phyloP scores from a whole-genome alignment of 257 asterid genomes.

The Nicotiana tomentosiformis region DNA sequence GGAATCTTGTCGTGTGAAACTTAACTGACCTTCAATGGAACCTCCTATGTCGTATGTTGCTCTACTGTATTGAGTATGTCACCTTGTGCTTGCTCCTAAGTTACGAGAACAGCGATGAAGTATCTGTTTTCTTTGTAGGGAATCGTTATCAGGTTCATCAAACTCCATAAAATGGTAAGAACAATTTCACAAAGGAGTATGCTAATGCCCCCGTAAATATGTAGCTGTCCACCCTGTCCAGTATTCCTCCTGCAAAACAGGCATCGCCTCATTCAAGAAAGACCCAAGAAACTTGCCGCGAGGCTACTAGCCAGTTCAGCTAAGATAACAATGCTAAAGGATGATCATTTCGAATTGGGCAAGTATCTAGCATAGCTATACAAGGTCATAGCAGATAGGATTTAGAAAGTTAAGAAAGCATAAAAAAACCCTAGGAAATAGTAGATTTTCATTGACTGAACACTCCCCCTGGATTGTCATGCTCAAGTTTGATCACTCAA shows the following conservation, averaged over 20 bases:
- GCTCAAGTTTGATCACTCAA: conserved; percentile 1
- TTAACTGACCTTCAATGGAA: neutral
- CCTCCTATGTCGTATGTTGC: neutral
- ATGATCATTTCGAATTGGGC: neutral
- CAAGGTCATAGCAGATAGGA: neutral
- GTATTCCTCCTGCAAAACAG: conserved; percentile 70
- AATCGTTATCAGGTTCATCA: conserved; percentile 21
- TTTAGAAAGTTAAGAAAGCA: neutral
- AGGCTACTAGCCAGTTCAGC: neutral
- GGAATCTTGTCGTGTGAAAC: neutral
- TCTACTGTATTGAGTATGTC: conserved; percentile 1
- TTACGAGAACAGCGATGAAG: neutral
- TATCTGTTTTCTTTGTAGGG: neutral
- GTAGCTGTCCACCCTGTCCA: conserved; percentile 93
- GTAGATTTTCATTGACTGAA: neutral
- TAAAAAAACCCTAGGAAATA: neutral
- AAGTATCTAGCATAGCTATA: neutral
- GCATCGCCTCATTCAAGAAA: neutral
- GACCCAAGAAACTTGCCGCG: neutral
- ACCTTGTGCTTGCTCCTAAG: conserved; percentile 2
- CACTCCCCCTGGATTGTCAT: neutral
- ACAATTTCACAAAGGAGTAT: conserved; percentile 76
- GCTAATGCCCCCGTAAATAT: conserved; percentile 88
- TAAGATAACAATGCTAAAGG: neutral
- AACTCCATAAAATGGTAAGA: conserved; percentile 73